Evolutionary conservation across 78 protist genomes (phyloP), one percentile per base, ranked within the genome.

Genomic region (Anaeramoeba flamelloides): DNA sequence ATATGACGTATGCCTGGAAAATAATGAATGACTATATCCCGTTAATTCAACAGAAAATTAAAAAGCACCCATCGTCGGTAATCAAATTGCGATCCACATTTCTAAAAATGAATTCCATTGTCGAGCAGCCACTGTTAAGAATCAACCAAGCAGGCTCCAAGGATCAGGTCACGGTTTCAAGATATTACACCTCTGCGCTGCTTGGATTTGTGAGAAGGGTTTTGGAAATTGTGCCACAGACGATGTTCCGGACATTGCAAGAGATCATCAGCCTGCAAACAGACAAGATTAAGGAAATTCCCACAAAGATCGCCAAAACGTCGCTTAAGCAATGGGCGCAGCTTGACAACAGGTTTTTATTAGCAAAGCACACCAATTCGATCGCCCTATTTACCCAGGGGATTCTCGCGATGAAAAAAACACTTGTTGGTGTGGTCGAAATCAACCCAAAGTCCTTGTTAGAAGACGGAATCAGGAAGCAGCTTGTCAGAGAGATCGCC

Each of bases 361-460:
- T 95, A 3, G 88, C 98, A 0, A 31, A n/a, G 38, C 82, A 83
- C 17, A 93, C 97, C 39, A 88, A 90, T 37, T 37, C 78, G 0
- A 78, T 80, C 38, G 12, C 32, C 39, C 64, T 26, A 8, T 92
- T 93, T 83, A 90, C 99, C 1, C 91, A 90, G 36, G 99, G 99
- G 76, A 92, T 96, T 4, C 82, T 95, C 3, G 97, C 96, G 8
- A 96, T 96, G 99, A 89, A 93, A 76, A 89, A 41, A 26, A 96
- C 98, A 1, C 87, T 94, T 37, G 87, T 96, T 8, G 99, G 99
- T n/a, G 82, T 93, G 37, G 84, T 93, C 41, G 76, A 90, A 76
- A 75, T 89, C 4, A 85, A 88, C 81, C 93, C 90, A 38, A 75
- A 86, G 41, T 39, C 76, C 32, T 79, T 88, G 40, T 78, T 94